Evolutionary conservation across 176 grass and related monocot genomes (phyloP), one percentile per base, ranked within the genome.

Genomic region (Themeda triandra): DNA sequence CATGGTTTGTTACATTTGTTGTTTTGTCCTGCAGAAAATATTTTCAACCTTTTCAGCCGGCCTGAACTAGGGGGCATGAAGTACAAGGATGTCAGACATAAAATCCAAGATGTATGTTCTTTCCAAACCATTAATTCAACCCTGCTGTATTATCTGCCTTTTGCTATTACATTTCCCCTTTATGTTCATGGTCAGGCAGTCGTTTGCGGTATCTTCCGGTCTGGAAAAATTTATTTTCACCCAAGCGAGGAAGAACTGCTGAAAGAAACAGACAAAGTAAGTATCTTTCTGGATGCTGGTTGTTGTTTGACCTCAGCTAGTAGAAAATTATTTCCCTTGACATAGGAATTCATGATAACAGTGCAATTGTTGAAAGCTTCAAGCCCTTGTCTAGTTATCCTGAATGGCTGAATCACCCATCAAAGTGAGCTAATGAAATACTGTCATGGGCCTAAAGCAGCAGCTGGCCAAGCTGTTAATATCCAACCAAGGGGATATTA

Each of bases 261-360:
- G 83, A 94, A 82, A 90, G 83, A 93, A 82, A 92, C 91, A 85
- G 96, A 98, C 77, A 93, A 94, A 85, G 93, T 98, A 93, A 79
- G 80, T 62, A 36, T 33, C 46, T 89, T 68, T 89, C 32, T 77
- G 56, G 42, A 66, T 83, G 12, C 42, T 78, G 19, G 51, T 79
- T 86, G 17, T 86, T 29, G 72, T 83, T 33, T 69, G 48, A 42
- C 12, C 14, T 2, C 23, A 83, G 37, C 14, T 65, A 31, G 32
- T 30, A 83, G 28, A 75, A 74, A 75, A 31, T 28, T 48, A 51
- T 82, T 71, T 86, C 42, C 51, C 15, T 64, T 40, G 32, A 31
- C 30, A 78, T 60, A 79, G 17, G 41, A 46, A 73, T 79, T 37
- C 36, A 79, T 25, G 21, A 72, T 66, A 86, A 46, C 30, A 54